Percentiles rank a stretch among this genome's conserved stretches.
Evolutionary conservation across 2,329 filamentous ascomycete species (phyloP).

Genomic region (Pseudogymnoascus pannorum): DNA sequence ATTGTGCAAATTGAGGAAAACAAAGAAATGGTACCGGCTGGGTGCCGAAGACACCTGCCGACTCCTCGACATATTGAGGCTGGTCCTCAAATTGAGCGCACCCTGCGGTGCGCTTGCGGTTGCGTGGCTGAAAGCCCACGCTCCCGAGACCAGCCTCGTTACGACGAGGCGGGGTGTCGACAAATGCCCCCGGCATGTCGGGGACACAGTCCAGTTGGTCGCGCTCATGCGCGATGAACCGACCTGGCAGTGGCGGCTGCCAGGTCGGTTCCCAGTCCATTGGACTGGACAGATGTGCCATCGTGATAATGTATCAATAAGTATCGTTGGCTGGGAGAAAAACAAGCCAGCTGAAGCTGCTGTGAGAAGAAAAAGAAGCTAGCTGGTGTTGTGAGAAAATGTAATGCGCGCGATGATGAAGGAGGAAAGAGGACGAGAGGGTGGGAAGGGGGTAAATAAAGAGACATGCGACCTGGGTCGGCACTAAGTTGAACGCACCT

Average conservation of each 20-base stretch:
- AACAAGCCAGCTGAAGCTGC: background rate
- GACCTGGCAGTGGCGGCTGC: background rate
- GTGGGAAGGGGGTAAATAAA: background rate
- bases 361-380: no score
- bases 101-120: background rate
- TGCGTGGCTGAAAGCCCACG: background rate
- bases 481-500: background rate
- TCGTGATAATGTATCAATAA: background rate
- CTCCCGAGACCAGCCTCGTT: background rate
- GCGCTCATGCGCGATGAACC: background rate
- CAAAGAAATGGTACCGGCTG: constrained; percentile 8
- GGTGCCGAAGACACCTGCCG: background rate
- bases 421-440: background rate
- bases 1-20: background rate
- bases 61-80: background rate
- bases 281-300: background rate
- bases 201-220: background rate
- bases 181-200: background rate
- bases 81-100: constrained; percentile 1
- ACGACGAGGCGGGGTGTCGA: background rate
- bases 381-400: background rate
- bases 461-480: background rate
- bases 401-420: background rate
- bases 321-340: background rate
- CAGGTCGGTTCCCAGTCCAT: constrained; percentile 6